phyloP scores from a whole-genome alignment of 139 green algal species.

The Coelastrella sp. region DNA sequence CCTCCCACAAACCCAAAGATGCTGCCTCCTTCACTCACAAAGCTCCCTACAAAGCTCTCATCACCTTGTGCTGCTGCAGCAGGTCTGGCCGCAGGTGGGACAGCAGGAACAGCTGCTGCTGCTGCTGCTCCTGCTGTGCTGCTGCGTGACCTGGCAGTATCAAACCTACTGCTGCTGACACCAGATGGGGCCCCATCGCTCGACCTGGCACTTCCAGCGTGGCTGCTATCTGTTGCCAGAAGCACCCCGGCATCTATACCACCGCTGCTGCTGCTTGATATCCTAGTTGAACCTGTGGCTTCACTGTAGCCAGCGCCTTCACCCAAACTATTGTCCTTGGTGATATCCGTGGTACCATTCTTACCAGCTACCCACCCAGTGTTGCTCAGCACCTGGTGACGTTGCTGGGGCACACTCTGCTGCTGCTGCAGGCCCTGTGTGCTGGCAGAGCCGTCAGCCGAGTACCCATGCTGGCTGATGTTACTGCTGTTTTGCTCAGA shows the following conservation, averaged over 20 bases:
- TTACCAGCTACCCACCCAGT: background rate
- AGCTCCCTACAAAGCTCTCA: background rate
- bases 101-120: background rate
- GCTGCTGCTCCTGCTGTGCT: background rate
- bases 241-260: background rate
- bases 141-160: background rate
- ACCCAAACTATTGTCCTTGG: background rate
- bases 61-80: background rate
- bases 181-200: background rate
- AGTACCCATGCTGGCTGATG: background rate
- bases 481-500: background rate
- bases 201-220: background rate
- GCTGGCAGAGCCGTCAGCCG: background rate
- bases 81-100: background rate
- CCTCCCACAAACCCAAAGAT: conserved; percentile 8
- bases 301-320: background rate
- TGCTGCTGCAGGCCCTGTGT: background rate
- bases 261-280: background rate
- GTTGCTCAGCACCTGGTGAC: background rate
- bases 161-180: background rate
- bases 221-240: background rate
- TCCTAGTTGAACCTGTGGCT: background rate
- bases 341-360: background rate
- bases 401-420: background rate
- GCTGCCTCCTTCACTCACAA: background rate